Conservation (phyloP, 805 yeast genomes). For the Candida yuanshanica region DNA sequence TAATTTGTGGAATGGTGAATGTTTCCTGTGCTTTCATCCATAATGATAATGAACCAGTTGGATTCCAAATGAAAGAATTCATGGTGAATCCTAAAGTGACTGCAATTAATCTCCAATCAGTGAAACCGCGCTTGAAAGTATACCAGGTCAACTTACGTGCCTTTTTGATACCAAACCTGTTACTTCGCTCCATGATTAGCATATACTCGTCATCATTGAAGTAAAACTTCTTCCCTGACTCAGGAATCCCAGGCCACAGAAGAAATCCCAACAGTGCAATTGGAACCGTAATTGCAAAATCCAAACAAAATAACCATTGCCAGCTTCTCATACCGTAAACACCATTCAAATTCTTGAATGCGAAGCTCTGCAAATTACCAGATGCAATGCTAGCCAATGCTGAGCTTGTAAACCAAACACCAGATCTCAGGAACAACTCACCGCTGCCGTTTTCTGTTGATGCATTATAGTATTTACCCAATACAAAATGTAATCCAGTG, state of each 20-base stretch:
- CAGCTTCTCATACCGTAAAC: constrained; percentile 37
- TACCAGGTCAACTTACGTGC: constrained; percentile 4
- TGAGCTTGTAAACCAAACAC: neutral
- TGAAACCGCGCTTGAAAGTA: constrained; percentile 5
- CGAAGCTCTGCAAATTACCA: constrained; percentile 44
- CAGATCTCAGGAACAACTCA: constrained; percentile 17
- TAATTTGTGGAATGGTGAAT: constrained; percentile 24
- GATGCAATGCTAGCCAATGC: constrained; percentile 41
- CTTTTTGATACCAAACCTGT: constrained; percentile 9
- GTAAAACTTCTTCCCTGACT: neutral
- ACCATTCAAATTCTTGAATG: constrained; percentile 34
- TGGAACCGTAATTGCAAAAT: constrained; percentile 29
- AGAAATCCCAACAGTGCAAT: constrained; percentile 33
- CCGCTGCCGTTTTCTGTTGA: neutral
- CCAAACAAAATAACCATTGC: constrained; percentile 40
- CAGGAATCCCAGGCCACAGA: constrained; percentile 40
- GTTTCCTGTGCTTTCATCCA: constrained; percentile 25
- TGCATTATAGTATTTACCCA: neutral
- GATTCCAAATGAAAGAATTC: neutral
- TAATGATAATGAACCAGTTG: constrained; percentile 7
- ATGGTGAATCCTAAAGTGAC: constrained; percentile 22
- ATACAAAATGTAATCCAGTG: constrained; percentile 1
- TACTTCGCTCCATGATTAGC: constrained; percentile 8
- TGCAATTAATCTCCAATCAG: constrained; percentile 14
- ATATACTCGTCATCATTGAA: constrained; percentile 14